Evolutionary conservation across 176 grass and related monocot genomes (phyloP).

Genomic region (Oryza officinalis): DNA sequence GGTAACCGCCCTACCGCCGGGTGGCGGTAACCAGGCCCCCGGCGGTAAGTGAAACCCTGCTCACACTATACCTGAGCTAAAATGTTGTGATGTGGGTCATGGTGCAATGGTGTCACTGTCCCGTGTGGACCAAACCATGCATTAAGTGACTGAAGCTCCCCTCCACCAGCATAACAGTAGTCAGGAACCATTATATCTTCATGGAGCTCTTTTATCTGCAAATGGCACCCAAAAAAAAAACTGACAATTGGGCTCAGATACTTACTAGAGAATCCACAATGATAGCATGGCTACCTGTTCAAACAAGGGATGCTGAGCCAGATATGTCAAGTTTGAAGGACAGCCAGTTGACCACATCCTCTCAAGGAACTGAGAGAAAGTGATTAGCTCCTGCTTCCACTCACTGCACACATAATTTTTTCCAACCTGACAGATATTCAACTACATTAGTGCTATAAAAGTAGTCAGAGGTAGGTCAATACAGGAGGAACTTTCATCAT

Average conservation of each 20-base stretch:
- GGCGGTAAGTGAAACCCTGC: too few relatives aligned
- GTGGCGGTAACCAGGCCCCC: too few relatives aligned
- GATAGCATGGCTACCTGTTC: slow-evolving; percentile 61
- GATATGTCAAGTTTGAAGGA: slow-evolving; percentile 70
- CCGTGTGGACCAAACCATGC: slow-evolving; percentile 93
- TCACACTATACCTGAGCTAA: slow-evolving; percentile 77
- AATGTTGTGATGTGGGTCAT: slow-evolving; percentile 90
- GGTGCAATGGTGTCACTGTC: slow-evolving; percentile 87
- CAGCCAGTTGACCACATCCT: slow-evolving; percentile 57
- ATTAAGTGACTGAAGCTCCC: slow-evolving; percentile 84
- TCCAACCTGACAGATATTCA: slow-evolving; percentile 61
- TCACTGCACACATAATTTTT: slow-evolving; percentile 78
- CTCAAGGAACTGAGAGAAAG: slow-evolving; percentile 87
- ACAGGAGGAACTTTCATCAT: neutral
- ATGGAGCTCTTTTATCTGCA: slow-evolving; percentile 79
- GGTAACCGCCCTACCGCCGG: too few relatives aligned
- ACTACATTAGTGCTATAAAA: slow-evolving; percentile 24
- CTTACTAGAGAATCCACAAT: slow-evolving; percentile 31
- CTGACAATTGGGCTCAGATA: slow-evolving; percentile 26
- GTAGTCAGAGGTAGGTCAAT: slow-evolving; percentile 34
- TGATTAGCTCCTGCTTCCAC: slow-evolving; percentile 97
- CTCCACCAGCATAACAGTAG: slow-evolving; percentile 89
- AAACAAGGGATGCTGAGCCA: slow-evolving; percentile 96
- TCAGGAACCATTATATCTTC: slow-evolving; percentile 93
- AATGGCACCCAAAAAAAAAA: slow-evolving; percentile 32